Evolutionary conservation across 148 eudicot species (phyloP).

Genomic region (Selenicereus undatus): DNA sequence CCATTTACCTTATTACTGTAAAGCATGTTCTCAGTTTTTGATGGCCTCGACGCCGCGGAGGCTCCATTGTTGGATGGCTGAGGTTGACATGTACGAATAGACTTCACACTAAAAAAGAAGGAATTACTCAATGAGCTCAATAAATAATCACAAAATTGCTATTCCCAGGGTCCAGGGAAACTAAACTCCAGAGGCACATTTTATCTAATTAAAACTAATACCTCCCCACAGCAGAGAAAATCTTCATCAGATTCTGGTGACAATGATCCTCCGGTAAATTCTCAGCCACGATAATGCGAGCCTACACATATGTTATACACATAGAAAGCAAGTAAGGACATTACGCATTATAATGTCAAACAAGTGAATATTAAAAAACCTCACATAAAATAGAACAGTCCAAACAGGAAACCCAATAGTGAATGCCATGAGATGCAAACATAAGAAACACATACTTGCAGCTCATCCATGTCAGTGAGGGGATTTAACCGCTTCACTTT

Average conservation of each 20-base stretch:
- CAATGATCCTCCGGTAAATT: constrained; percentile 97
- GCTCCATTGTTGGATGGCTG: constrained; percentile 68
- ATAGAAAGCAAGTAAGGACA: not conserved
- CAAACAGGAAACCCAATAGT: not conserved
- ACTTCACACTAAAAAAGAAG: constrained; percentile 60
- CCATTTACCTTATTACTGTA: constrained; percentile 66
- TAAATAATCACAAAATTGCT: not conserved
- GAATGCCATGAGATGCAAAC: constrained; percentile 7
- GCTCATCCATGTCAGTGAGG: constrained; percentile 86
- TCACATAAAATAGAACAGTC: not conserved
- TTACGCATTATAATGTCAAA: not conserved
- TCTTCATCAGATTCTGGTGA: constrained; percentile 94
- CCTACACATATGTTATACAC: constrained; percentile 34
- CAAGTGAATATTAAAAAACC: not conserved
- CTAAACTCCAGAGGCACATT: not conserved
- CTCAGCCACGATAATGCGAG: constrained; percentile 91
- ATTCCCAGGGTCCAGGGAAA: no score
- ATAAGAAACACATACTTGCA: constrained; percentile 56
- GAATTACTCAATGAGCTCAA: not conserved
- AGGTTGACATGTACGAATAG: constrained; percentile 94
- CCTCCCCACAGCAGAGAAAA: constrained; percentile 96
- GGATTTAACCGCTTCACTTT: constrained; percentile 81
- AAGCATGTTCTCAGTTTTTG: constrained; percentile 55
- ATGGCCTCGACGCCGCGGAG: constrained; percentile 62
- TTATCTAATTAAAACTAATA: constrained; percentile 24